Conservation (phyloP, 2,329 filamentous ascomycete genomes). For the Hysterium pulicare region DNA sequence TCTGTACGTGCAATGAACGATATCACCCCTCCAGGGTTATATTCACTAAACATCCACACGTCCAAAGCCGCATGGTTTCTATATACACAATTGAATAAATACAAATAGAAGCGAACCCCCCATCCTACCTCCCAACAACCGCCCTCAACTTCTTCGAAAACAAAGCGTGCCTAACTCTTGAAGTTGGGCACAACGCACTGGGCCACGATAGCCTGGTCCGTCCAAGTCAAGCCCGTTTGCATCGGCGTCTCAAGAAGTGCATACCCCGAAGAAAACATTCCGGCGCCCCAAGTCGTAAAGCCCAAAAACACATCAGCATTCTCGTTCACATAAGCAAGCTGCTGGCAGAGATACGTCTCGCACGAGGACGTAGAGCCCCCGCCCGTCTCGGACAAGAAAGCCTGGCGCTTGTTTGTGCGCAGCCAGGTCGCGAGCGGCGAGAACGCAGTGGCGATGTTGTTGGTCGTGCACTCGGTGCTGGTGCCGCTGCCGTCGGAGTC, state of each 20-base stretch:
- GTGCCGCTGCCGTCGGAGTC: conserved; percentile 41
- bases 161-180: too few species aligned
- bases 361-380: conserved; percentile 37
- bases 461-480: conserved; percentile 29
- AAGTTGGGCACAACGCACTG: conserved; percentile 21
- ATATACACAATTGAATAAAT: too few species aligned
- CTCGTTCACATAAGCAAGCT: conserved; percentile 26
- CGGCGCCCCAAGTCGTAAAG: conserved; percentile 26
- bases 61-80: too few species aligned
- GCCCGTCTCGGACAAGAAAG: conserved; percentile 42
- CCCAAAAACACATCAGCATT: conserved; percentile 31
- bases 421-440: conserved; percentile 35
- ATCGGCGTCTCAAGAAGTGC: conserved; percentile 23
- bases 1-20: too few species aligned
- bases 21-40: too few species aligned
- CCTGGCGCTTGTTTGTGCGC: conserved; percentile 34
- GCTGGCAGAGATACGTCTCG: conserved; percentile 30
- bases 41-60: too few species aligned
- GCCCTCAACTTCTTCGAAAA: too few species aligned
- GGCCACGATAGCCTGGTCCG: conserved; percentile 16
- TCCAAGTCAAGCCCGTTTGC: conserved; percentile 12
- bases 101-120: too few species aligned
- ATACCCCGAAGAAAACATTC: conserved; percentile 24
- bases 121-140: too few species aligned
- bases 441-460: conserved; percentile 35